Base-by-base conservation (phyloP, 1,284 basidiomycete species). In the Porodaedalea pini region DNA sequence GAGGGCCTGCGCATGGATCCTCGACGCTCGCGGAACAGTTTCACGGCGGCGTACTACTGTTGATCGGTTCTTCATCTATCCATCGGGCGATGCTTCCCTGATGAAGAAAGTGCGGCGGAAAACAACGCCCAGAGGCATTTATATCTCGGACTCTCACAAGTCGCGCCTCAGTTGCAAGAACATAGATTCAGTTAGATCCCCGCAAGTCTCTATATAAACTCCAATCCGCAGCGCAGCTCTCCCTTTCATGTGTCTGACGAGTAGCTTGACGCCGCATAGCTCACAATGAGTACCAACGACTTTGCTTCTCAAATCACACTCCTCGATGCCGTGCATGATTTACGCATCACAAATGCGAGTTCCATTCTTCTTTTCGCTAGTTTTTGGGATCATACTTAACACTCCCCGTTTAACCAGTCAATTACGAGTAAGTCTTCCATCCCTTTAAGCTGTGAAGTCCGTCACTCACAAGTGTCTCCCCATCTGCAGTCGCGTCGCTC, bases 291-390 rank as follows among this genome's bases (percentile, higher is more conserved):
- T 36, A 8, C 34, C 29, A 19, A 36, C 10, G 48, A 34, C 10
- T 13, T 39, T 19, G 5, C 13, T 10, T 10, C 34, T 36, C 8
- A 23, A 7, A 44, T 23, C 21, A 6, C 19, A 23, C 25, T 40
- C 23, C 23, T 53, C n/a, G 23, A 44, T 25, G 36, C 45, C 17
- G 37, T 55, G 29, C 52, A 43, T 13, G 57, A 58, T 48, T 13
- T 58, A 11, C 37, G 51, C 8, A 47, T 53, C 17, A 53, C 57
- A 36, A 53, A 58, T n/a, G 57, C 54, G 48, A 23, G 52, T 32
- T 7, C 10, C 7, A 0, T 8, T 27, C 2, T n/a, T 44, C 31
- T 25, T 31, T 25, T 23, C n/a, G 13, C 32, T 2, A 17, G 8
- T 15, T 43, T 47, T 27, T 7, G 15, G 2, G 11, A 11, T 10